These are phyloP conservation scores for Lignosus rhinocerotis DNA, from an alignment of 1,284 basidiomycete genomes.

Conservation along the genomic window DNA sequence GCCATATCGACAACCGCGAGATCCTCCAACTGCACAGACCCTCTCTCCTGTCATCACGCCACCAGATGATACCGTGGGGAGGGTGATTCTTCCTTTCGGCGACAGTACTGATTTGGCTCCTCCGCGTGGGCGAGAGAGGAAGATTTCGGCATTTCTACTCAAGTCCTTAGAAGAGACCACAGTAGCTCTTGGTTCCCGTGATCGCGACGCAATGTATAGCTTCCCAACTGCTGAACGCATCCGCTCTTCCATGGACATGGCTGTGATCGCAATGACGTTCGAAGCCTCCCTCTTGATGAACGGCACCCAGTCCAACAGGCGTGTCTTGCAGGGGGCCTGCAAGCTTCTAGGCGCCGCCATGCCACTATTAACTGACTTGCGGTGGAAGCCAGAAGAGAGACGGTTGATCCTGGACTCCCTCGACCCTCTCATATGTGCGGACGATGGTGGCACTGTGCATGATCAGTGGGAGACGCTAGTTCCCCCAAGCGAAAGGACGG, in stretches of 20 bases:
- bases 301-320: conserved; percentile 56
- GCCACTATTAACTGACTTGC: conserved; percentile 42
- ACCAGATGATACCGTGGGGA: neutral
- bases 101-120: conserved; percentile 36
- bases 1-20: conserved; percentile 26
- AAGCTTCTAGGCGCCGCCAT: conserved; percentile 50
- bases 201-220: conserved; percentile 32
- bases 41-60: neutral
- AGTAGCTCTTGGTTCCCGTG: conserved; percentile 48
- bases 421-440: conserved; percentile 54
- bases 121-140: conserved; percentile 58
- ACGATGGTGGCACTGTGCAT: conserved; percentile 28
- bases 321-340: conserved; percentile 63
- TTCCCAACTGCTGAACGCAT: conserved; percentile 60
- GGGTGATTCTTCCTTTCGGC: neutral
- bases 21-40: neutral
- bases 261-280: conserved; percentile 64
- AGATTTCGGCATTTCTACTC: conserved; percentile 64
- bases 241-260: conserved; percentile 68
- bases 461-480: conserved; percentile 58
- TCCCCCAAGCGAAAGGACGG: conserved; percentile 61
- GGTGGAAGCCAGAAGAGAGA: conserved; percentile 64
- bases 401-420: conserved; percentile 63
- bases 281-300: conserved; percentile 68
- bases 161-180: conserved; percentile 55